A percentile compares a stretch with the other conserved stretches of the same genome.
phyloP scores from a whole-genome alignment of 257 asterid species.

The Ophiorrhiza pumila region DNA sequence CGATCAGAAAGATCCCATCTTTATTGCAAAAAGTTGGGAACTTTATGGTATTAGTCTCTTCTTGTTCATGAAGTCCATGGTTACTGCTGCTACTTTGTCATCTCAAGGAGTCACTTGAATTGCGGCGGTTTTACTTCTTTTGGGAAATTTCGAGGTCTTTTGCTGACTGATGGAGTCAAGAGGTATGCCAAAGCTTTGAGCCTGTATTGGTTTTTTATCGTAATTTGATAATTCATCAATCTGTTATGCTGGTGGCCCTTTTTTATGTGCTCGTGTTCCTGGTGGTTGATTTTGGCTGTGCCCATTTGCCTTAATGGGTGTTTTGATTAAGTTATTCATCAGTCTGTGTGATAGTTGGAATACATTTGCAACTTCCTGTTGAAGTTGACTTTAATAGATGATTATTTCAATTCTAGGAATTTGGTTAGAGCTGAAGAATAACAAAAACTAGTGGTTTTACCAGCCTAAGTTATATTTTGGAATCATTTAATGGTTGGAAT shows the following conservation, averaged over 20 bases:
- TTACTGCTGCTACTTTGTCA: constrained; percentile 40
- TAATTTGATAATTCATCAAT: constrained; percentile 10
- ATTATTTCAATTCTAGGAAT: constrained; percentile 11
- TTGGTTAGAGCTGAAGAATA: constrained; percentile 20
- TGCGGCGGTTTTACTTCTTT: constrained; percentile 22
- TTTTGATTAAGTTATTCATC: constrained; percentile 16
- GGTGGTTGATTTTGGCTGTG: constrained; percentile 23
- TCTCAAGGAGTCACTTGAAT: constrained; percentile 53
- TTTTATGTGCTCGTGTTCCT: constrained; percentile 17
- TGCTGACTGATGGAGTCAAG: constrained; percentile 27
- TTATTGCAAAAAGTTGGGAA: constrained; percentile 27
- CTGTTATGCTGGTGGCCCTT: constrained; percentile 11
- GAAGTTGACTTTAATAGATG: constrained; percentile 23
- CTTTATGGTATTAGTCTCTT: neutral
- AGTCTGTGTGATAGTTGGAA: constrained; percentile 16
- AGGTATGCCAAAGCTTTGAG: constrained; percentile 45
- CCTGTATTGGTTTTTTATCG: constrained; percentile 7
- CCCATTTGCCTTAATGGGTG: constrained; percentile 22
- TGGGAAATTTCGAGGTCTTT: constrained; percentile 14
- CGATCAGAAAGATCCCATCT: constrained; percentile 32
- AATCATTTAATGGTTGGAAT: constrained; percentile 23
- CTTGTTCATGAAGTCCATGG: constrained; percentile 31
- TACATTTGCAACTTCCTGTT: constrained; percentile 22
- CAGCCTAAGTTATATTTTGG: constrained; percentile 18
- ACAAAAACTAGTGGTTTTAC: constrained; percentile 11